Evolutionary conservation across 768 basidiomycete species (phyloP).

Genomic region (Boletus reticulatus): DNA sequence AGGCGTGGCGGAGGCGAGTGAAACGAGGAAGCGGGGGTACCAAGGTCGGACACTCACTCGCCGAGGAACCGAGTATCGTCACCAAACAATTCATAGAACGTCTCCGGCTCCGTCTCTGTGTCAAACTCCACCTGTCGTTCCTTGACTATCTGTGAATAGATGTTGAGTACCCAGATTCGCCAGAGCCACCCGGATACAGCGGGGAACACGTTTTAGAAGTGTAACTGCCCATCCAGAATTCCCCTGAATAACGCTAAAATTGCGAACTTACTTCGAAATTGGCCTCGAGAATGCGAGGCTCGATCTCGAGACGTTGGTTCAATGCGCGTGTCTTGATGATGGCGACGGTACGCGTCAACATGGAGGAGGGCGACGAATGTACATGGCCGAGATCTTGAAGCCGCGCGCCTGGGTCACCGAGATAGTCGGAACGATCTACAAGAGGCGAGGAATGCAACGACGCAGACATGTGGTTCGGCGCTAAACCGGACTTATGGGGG

Average conservation of each 20-base stretch:
- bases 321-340: constrained; percentile 84
- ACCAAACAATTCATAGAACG: constrained; percentile 76
- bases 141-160: constrained; percentile 64
- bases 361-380: constrained; percentile 10
- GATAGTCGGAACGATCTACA: constrained; percentile 17
- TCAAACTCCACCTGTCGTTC: constrained; percentile 90
- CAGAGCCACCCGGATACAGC: neutral
- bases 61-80: constrained; percentile 70
- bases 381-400: constrained; percentile 5
- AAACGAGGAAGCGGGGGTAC: neutral
- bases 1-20: constrained; percentile 6
- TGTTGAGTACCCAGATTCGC: constrained; percentile 16
- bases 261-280: constrained; percentile 67
- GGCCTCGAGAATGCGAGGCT: constrained; percentile 73
- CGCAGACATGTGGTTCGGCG: constrained; percentile 21
- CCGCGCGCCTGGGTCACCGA: constrained; percentile 6
- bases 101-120: constrained; percentile 76
- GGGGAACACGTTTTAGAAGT: constrained; percentile 1
- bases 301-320: constrained; percentile 72
- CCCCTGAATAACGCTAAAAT: constrained; percentile 6
- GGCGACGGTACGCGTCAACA: constrained; percentile 64
- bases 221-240: neutral
- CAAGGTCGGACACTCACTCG: constrained; percentile 54
- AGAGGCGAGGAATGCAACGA: constrained; percentile 11
- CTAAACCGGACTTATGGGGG: neutral